phyloP scores from a whole-genome alignment of 2,329 filamentous ascomycete species.

The Akanthomyces dipterigenus region DNA sequence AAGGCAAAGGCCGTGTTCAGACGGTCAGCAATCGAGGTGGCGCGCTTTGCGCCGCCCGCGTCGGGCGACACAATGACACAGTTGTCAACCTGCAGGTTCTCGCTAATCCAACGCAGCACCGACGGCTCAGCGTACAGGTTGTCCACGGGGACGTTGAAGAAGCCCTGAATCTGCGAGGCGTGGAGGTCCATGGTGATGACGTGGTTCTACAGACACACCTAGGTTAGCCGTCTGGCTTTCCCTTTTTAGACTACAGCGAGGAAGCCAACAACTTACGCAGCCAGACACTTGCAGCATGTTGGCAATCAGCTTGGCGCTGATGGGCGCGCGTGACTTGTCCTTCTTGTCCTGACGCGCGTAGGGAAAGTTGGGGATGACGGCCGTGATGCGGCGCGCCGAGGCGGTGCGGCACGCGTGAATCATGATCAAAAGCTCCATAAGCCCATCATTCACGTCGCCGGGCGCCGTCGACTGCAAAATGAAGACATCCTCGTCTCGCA shows the following conservation, averaged over 20 bases:
- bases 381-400: constrained; percentile 80
- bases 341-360: constrained; percentile 98
- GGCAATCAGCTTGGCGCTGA: constrained; percentile 90
- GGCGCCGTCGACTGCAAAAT: constrained; percentile 92
- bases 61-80: constrained; percentile 94
- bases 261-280: constrained; percentile 40
- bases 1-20: constrained; percentile 87
- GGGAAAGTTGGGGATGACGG: constrained; percentile 91
- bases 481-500: constrained; percentile 97
- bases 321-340: constrained; percentile 87
- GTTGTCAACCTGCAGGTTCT: constrained; percentile 74
- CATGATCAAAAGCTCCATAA: constrained; percentile 98
- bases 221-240: background rate
- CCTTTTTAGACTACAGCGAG: background rate
- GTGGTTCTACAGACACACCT: constrained; percentile 51
- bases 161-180: constrained; percentile 88
- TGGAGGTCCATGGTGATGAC: constrained; percentile 95
- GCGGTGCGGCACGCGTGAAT: constrained; percentile 78
- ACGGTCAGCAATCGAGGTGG: constrained; percentile 86
- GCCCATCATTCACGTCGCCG: constrained; percentile 93
- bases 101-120: constrained; percentile 82
- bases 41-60: constrained; percentile 89
- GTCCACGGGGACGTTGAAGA: constrained; percentile 75
- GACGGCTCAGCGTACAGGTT: constrained; percentile 92
- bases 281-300: constrained; percentile 97